phyloP scores from a whole-genome alignment of 164 flowering plant genomes.

The Liquidambar formosana region DNA sequence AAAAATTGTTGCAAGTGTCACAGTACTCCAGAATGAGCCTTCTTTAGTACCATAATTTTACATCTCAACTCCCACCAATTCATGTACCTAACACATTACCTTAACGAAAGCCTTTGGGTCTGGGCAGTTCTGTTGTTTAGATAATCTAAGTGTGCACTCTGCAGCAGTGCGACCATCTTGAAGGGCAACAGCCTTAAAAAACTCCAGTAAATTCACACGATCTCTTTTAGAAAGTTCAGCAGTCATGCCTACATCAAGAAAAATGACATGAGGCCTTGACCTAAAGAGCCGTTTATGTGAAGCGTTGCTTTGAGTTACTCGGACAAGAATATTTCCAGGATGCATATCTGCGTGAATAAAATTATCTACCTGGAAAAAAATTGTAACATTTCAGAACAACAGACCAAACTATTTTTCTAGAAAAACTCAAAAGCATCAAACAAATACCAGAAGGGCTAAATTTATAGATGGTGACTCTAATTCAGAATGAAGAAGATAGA shows the following conservation, averaged over 20 bases:
- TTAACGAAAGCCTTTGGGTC: slow-evolving; percentile 63
- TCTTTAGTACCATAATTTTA: background rate
- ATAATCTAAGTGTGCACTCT: slow-evolving; percentile 58
- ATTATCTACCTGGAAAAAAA: slow-evolving; percentile 69
- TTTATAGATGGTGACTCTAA: background rate
- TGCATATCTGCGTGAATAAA: slow-evolving; percentile 92
- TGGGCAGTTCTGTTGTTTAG: slow-evolving; percentile 70
- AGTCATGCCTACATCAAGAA: slow-evolving; percentile 87
- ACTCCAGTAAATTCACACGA: slow-evolving; percentile 52
- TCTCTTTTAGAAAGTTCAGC: slow-evolving; percentile 75
- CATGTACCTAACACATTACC: slow-evolving; percentile 33
- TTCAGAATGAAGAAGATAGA: background rate
- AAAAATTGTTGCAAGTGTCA: background rate
- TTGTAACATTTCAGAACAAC: background rate
- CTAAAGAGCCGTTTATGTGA: slow-evolving; percentile 44
- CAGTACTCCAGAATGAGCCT: background rate
- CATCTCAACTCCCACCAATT: background rate
- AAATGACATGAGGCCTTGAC: slow-evolving; percentile 66
- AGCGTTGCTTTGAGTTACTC: slow-evolving; percentile 35
- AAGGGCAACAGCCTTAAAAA: slow-evolving; percentile 75
- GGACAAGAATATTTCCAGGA: slow-evolving; percentile 85
- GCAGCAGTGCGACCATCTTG: slow-evolving; percentile 80
- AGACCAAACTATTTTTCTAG: background rate
- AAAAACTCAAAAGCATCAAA: background rate
- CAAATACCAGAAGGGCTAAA: background rate